Evolutionary conservation across 2,329 filamentous ascomycete genomes (phyloP), one percentile per base, ranked within the genome.

Genomic region (Tolypocladium tropicale): DNA sequence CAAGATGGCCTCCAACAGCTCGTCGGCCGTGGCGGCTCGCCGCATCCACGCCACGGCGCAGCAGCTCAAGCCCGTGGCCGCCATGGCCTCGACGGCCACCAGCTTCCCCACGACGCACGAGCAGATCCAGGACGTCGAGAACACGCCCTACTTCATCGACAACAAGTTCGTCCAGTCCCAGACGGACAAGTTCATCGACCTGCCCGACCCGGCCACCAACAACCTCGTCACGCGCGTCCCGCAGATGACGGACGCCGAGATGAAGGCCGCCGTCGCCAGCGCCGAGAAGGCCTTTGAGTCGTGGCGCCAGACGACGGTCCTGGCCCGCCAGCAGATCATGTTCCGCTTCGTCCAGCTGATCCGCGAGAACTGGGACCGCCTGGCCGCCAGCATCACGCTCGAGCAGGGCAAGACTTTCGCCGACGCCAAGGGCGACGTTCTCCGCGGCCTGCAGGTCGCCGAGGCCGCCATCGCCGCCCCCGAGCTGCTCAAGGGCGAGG

Each of bases 341-440:
- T 93, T 94, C 79, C 88, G 87, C 72, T 91, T 90, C 66, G 88
- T 90, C 36, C 79, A 80, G 34, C 76, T 94, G 67, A 90, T 94
- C 69, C 79, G 88, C 54, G 86, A 92, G 74, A 87, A 94, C 75
- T 92, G 88, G 88, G 89, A 94, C 70, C 80, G 89, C 21, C 75
- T 94, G 62, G 89, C 89, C 18, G 89, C 89, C 14, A 90, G 86
- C 74, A 94, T 94, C 70, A 92, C 88, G 7, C 78, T 93, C 56
- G 89, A 94, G 76, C 89, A 94, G 77, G 89, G 89, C 70, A 94
- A 94, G 81, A 94, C 89, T 0, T 86, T 93, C 70, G 86, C 86
- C 54, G 89, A 94, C 70, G 89, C 89, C 37, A 86, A 79, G 71
- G 89, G 89, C 49, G 89, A 94, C 70, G 89, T 94, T 25, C 80